Base-by-base conservation (phyloP, 1,139 yeast species). In the Zygosaccharomyces pseudobailii region DNA sequence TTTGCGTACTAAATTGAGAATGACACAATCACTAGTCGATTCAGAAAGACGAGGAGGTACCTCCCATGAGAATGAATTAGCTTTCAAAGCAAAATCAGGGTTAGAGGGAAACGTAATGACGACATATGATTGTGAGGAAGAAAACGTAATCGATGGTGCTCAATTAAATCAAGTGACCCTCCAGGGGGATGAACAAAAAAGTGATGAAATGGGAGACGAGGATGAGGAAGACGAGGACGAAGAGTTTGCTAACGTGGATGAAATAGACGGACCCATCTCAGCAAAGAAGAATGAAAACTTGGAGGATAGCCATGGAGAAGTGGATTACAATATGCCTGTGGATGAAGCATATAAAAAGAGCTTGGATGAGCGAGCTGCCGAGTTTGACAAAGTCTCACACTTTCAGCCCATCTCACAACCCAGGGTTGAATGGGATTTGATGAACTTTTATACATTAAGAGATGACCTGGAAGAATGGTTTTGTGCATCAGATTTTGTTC, bases 391-490 rank as follows among this genome's bases (percentile, higher is more conserved):
- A 7, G 55, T 54, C 0, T 37, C 53, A 23, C 52, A 55, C 2
- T 57, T 64, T 34, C 63, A 61, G 8, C 55, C 64, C 3, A 47
- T 62, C 2, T 59, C 69, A 3, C 65, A 61, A 49, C 67, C 79
- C 0, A 66, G 63, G 10, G 55, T 85, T n/a, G 67, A 73, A 2
- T 84, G 78, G 66, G 63, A 69, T 2, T 70, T 74, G 50, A 46
- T 59, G 9, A 84, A 80, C 48, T 57, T 61, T 23, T 71, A 69
- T 4, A 57, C 62, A 0, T 65, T 82, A 24, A 62, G 62, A 9
- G 64, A 67, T 4, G 88, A 83, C 53, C 52, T 84, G 20, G 71
- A 73, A 36, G 84, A 82, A 43, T 84, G 94, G 94, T 84, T 84
- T 56, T 71, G 78, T 5, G 59, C 61, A 36, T 65, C 71, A 40